Percentiles rank a stretch among this genome's conserved stretches.
These are phyloP conservation scores for Cyphellophora attinorum DNA, from an alignment of 2,329 filamentous ascomycete genomes.

Conservation along the genomic window DNA sequence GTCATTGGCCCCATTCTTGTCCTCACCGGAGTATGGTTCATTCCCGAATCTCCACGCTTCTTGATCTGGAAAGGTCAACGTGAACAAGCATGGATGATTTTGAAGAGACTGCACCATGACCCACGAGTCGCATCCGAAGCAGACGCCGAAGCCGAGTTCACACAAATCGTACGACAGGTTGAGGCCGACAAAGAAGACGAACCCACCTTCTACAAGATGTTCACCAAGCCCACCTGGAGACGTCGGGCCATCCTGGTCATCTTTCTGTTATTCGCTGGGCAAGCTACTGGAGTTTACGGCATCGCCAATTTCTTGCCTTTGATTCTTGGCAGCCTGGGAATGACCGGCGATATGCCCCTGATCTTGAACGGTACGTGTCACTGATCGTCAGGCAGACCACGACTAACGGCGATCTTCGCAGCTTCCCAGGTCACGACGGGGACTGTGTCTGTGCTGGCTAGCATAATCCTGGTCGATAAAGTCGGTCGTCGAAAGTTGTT, in stretches of 20 bases:
- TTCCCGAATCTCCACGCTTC: conserved; percentile 9
- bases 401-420: no score
- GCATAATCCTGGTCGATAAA: conserved; percentile 59
- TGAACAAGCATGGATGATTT: conserved; percentile 6
- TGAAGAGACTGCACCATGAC: conserved; percentile 8
- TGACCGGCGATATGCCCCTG: conserved; percentile 29
- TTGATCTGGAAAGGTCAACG: conserved; percentile 5
- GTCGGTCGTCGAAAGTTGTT: conserved; percentile 49
- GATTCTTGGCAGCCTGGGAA: conserved; percentile 26
- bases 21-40: no score
- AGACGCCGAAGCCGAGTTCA: conserved; percentile 2
- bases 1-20: no score
- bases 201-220: conserved; percentile 6
- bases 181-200: conserved; percentile 6
- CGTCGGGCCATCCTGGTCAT: conserved; percentile 4
- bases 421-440: no score
- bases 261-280: conserved; percentile 12
- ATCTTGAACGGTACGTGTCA: conserved; percentile 26
- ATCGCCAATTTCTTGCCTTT: conserved; percentile 31
- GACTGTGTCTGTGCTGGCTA: conserved; percentile 53
- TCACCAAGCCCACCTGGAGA: conserved; percentile 8
- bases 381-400: no score
- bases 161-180: conserved; percentile 6
- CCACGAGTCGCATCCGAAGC: background rate
- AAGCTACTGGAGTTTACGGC: conserved; percentile 23